These are phyloP conservation scores for Colletotrichum falcatum DNA, from an alignment of 2,329 filamentous ascomycete species.

Conservation along the genomic window DNA sequence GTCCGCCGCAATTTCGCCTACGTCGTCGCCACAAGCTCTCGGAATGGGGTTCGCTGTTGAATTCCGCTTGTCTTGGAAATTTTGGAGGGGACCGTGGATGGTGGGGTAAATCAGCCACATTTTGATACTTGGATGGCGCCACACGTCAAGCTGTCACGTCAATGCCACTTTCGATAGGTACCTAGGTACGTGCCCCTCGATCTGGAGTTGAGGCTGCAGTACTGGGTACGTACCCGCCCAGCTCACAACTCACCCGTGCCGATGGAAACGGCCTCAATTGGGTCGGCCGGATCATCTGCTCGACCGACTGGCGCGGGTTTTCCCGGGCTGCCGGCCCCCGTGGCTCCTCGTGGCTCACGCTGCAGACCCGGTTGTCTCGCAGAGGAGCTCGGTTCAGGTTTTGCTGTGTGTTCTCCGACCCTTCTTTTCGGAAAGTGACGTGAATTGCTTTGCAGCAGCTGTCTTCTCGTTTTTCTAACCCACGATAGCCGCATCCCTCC, in stretches of 20 bases:
- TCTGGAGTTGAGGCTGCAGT: too few relatives aligned
- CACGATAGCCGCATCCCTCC: conserved; percentile 25
- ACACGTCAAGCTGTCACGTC: conserved; percentile 2
- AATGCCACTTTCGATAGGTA: not conserved
- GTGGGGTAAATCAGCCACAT: conserved; percentile 39
- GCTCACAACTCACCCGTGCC: not conserved
- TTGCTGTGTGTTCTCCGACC: conserved; percentile 39
- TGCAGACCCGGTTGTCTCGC: conserved; percentile 41
- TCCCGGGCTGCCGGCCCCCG: conserved; percentile 39
- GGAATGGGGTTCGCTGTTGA: conserved; percentile 17
- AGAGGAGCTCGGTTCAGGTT: conserved; percentile 42
- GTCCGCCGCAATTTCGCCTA: too few relatives aligned
- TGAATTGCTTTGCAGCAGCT: conserved; percentile 40
- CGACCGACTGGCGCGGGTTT: conserved; percentile 38
- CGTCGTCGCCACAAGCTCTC: conserved; percentile 5
- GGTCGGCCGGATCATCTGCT: conserved; percentile 17
- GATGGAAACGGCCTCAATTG: conserved; percentile 27
- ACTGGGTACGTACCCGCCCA: not conserved
- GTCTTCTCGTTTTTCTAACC: conserved; percentile 15
- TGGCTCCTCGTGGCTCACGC: conserved; percentile 31
- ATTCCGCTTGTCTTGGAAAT: conserved; percentile 32
- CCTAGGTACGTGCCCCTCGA: too few relatives aligned
- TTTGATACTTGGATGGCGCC: conserved; percentile 14
- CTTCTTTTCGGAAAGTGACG: conserved; percentile 42
- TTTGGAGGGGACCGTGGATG: conserved; percentile 35